phyloP scores from a whole-genome alignment of 768 basidiomycete genomes.

The Calocybe cyanea region DNA sequence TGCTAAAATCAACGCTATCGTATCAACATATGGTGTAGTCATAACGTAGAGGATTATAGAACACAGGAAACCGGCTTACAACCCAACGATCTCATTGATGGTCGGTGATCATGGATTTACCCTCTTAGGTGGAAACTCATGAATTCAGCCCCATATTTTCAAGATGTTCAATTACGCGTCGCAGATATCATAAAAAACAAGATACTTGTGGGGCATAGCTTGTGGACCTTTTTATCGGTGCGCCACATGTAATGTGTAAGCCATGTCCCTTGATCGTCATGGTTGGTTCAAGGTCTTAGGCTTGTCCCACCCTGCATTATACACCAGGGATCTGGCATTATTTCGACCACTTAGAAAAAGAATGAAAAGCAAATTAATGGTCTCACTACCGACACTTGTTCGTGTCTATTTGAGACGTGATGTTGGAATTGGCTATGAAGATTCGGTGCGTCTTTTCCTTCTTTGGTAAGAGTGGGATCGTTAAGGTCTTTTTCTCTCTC shows the following conservation, averaged over 20 bases:
- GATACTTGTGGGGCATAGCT: conserved; percentile 51
- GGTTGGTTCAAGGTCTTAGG: conserved; percentile 39
- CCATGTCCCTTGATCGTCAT: neutral
- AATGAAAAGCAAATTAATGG: conserved; percentile 30
- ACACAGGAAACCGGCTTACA: conserved; percentile 43
- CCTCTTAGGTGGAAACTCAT: neutral
- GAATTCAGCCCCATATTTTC: conserved; percentile 43
- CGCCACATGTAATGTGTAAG: conserved; percentile 18
- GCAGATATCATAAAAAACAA: conserved; percentile 39
- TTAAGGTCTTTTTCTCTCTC: neutral
- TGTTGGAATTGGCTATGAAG: conserved; percentile 38
- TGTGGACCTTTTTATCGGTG: conserved; percentile 54
- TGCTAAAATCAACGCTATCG: neutral
- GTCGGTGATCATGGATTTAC: conserved; percentile 25
- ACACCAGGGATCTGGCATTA: conserved; percentile 53
- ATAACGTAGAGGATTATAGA: conserved; percentile 44
- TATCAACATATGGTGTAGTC: conserved; percentile 27
- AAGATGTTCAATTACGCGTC: conserved; percentile 42
- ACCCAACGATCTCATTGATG: conserved; percentile 33
- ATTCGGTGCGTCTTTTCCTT: conserved; percentile 32
- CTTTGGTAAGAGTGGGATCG: too few species aligned
- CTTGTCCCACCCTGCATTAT: conserved; percentile 44
- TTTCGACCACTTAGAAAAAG: conserved; percentile 47
- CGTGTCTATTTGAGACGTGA: conserved; percentile 41
- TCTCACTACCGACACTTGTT: conserved; percentile 39